Evolutionary conservation across 1,284 basidiomycete genomes (phyloP), one percentile per base, ranked within the genome.

Genomic region (Wallemia ichthyophaga): DNA sequence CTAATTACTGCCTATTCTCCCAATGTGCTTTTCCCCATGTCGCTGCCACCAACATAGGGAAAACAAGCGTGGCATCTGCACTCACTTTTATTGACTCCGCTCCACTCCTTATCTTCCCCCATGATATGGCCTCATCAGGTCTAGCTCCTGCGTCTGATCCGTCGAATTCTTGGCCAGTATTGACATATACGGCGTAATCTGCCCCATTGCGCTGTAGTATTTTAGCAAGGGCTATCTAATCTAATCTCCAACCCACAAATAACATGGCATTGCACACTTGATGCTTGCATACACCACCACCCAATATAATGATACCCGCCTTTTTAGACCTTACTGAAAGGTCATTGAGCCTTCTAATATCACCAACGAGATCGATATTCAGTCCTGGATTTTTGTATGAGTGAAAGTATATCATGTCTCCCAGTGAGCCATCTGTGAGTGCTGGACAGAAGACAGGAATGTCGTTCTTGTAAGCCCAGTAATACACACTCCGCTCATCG

Each of bases 251-350:
- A 70, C 75, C 67, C 69, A 92, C 89, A 67, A 98, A 95, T 24
- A 99, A 74, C 94, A 99, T 96, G 0, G 92, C 91, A 67, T 99
- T 99, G 19, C 91, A 91, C 61, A 99, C 95, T 68, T 98, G 94
- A 69, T 98, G 94, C 71, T 98, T 99, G 75, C 92, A 96, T 7
- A 99, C 92, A 1, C 94, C 94, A 17, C 94, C 94, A 15, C 94
- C 94, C 5, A 98, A 78, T 60, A 99, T 82, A 66, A 98, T 91
- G 87, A 98, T 98, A 1, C 94, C 94, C 2, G 94, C 94, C 70
- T 91, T 92, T 63, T 79, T 81, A 27, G 89, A 82, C 64, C 79
- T 82, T 61, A 95, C 78, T 15, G 85, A 81, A 26, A 87, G 73
- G 69, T 98, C 91, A 70, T 99, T 98, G 37, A 98, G 72, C 25